Base-by-base conservation (phyloP, 805 yeast species). In the Pichia eremophila region DNA sequence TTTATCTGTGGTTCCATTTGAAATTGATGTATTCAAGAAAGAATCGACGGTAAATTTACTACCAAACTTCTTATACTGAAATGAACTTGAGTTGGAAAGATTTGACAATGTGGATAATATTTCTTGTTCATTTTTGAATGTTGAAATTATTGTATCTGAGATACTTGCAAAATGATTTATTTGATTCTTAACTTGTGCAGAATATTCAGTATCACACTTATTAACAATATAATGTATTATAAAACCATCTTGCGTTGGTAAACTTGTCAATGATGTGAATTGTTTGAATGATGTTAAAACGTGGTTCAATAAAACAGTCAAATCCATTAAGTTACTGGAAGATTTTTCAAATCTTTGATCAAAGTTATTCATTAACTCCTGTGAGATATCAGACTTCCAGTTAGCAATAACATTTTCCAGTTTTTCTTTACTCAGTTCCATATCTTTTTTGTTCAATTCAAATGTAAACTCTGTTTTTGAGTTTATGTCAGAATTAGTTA, bases 271-370 rank as follows among this genome's bases (percentile, higher is more conserved):
- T 11, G 69, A 64, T 1, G 64, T 58, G 41, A 58, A 64, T 19
- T 55, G 56, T 41, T 64, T 64, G 50, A 62, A 64, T 2, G 65
- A 56, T 8, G 45, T 45, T 22, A 64, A 51, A 4, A 58, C 47
- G 25, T 51, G 51, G 25, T 52, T 51, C 14, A 64, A 40, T 11
- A 53, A 35, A 10, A 40, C 39, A 1, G 59, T 53, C 18, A 59
- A 52, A 9, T 49, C 48, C n/a, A 44, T 45, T n/a, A 64, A 49
- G 42, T 49, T 46, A 1, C 29, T 36, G 5, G 46, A 17, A 8
- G 36, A 19, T 8, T 51, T 28, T 1, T 42, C 40, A 25, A 64
- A 53, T 11, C 22, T 27, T 5, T 17, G 5, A 11, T 45, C 28
- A 17, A 57, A 48, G 9, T 39, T 40, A 0, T 19, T 15, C n/a